These are phyloP conservation scores for Prunus kanzakura DNA, from an alignment of 306 rosid species.

Conservation along the genomic window DNA sequence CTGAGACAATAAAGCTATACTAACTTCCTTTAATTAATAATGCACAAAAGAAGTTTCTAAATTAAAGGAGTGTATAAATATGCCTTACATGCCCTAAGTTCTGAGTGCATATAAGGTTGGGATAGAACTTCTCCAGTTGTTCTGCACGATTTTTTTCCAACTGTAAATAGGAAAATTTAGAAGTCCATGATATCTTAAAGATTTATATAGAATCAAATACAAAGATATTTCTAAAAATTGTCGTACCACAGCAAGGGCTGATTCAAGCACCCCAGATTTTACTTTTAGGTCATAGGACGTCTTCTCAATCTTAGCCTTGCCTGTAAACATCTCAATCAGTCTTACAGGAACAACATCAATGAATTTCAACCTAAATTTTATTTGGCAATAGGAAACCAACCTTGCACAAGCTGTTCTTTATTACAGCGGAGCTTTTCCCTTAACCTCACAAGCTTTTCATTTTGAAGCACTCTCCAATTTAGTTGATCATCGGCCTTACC, in stretches of 20 bases:
- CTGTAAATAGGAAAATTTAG: slow-evolving; percentile 44
- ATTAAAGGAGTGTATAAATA: slow-evolving; percentile 12
- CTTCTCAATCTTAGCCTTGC: slow-evolving; percentile 62
- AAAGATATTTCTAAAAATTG: neutral
- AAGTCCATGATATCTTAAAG: neutral
- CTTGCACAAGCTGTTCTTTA: slow-evolving; percentile 64
- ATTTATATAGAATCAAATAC: neutral
- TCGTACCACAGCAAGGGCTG: slow-evolving; percentile 68
- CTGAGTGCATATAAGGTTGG: slow-evolving; percentile 86
- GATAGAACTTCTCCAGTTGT: slow-evolving; percentile 85
- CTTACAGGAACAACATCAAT: slow-evolving; percentile 14
- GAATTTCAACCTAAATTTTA: slow-evolving; percentile 7
- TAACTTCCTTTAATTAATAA: slow-evolving; percentile 14
- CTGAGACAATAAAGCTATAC: neutral
- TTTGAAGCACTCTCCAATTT: slow-evolving; percentile 78
- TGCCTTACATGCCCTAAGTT: slow-evolving; percentile 80
- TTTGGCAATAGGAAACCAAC: slow-evolving; percentile 34
- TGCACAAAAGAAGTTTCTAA: slow-evolving; percentile 15
- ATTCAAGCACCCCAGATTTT: slow-evolving; percentile 68
- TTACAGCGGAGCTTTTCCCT: slow-evolving; percentile 61
- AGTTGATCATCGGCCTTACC: slow-evolving; percentile 86
- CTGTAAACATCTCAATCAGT: slow-evolving; percentile 43
- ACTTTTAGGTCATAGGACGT: slow-evolving; percentile 58
- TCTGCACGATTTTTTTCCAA: slow-evolving; percentile 73
- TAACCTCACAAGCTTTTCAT: slow-evolving; percentile 72